phyloP scores from a whole-genome alignment of 345 rosid genomes.

The Bruguiera parviflora region DNA sequence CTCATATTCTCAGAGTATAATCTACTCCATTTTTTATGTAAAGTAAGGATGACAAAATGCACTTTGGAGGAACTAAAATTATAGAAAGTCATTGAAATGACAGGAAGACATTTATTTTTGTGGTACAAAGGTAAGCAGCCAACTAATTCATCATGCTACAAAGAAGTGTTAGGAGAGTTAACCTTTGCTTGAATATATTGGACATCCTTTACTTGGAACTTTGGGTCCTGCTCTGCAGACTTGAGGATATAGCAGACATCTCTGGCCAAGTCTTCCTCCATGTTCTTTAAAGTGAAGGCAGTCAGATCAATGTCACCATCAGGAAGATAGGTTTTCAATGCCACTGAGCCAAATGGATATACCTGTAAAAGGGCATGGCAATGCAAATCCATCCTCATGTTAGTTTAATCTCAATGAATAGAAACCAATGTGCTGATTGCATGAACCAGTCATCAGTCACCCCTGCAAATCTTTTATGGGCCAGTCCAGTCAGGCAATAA shows the following conservation, averaged over 20 bases:
- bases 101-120: neutral
- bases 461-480: neutral
- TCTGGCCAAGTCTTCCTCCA: constrained; percentile 30
- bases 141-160: constrained; percentile 2
- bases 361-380: constrained; percentile 16
- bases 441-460: constrained; percentile 2
- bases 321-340: constrained; percentile 34
- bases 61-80: neutral
- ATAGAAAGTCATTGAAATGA: constrained; percentile 4
- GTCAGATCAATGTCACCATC: constrained; percentile 37
- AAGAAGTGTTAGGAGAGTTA: constrained; percentile 17
- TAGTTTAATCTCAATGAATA: constrained; percentile 1
- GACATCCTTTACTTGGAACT: constrained; percentile 22
- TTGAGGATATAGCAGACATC: constrained; percentile 20
- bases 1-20: neutral
- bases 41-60: neutral
- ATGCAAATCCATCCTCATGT: constrained; percentile 10
- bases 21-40: neutral
- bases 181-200: constrained; percentile 33
- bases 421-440: constrained; percentile 1
- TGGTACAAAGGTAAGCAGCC: neutral
- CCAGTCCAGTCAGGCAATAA: neutral
- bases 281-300: constrained; percentile 12
- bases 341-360: constrained; percentile 27
- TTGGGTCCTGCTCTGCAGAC: constrained; percentile 12